Evolutionary conservation across 176 grass and related monocot genomes (phyloP), one percentile per base, ranked within the genome.

Genomic region (Carex littledalei): DNA sequence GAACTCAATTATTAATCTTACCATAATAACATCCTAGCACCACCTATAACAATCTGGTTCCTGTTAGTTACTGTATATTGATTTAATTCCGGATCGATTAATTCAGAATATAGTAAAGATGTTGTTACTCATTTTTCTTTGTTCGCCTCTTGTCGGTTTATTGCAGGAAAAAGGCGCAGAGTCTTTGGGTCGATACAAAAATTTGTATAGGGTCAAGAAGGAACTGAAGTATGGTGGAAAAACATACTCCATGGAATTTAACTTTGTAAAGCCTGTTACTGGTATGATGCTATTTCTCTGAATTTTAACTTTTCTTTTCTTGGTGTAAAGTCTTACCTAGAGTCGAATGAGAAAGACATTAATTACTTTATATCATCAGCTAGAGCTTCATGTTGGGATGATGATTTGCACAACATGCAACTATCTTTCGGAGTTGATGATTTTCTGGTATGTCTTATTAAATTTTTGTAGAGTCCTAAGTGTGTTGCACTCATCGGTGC

Each of bases 121-220:
- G 29, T 47, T 8, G 12, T 18, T 17, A n/a, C 69, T 67, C 26
- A 31, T 68, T 53, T 57, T 39, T 65, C 26, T 24, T 79, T 86
- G 10, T 11, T 78, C 34, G 1, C 26, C 41, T 79, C 18, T 39
- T 50, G 20, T 62, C 6, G 6, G 56, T 12, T 81, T 70, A 31
- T 77, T 95, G 87, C 90, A 98, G 95, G 83, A 98, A 90, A 98
- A 98, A 89, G 91, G 88, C 65, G 91, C 93, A 85, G 93, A 98
- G 79, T 62, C 17, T 15, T 84, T 95, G 87, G 85, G 81, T 85
- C 81, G 74, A 60, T 85, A 70, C 2, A 77, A 90, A 79, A 94
- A 98, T 20, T 92, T 98, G 35, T 95, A 88, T 62, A 85, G 81
- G 81, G 71, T 95, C 37, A 95, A 94, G 88, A 86, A 90, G 21